phyloP scores from a whole-genome alignment of 768 basidiomycete genomes.

The Terana coerulea region DNA sequence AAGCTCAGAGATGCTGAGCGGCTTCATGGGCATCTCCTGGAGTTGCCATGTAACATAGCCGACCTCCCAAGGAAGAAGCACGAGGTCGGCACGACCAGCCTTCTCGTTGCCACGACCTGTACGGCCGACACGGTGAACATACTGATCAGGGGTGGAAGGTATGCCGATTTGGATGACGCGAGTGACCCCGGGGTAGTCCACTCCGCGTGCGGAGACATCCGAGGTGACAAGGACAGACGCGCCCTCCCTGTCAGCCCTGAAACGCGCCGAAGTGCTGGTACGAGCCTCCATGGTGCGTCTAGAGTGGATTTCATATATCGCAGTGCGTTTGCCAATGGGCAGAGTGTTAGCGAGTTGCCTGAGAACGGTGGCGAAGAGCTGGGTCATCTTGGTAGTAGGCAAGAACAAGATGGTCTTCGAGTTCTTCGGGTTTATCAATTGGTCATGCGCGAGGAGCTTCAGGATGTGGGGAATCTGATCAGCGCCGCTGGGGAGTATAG shows the following conservation, averaged over 20 bases:
- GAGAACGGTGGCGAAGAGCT: slow-evolving; percentile 66
- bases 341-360: slow-evolving; percentile 44
- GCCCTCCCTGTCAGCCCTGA: slow-evolving; percentile 49
- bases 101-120: slow-evolving; percentile 65
- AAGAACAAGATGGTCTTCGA: slow-evolving; percentile 84
- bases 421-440: slow-evolving; percentile 58
- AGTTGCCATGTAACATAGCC: slow-evolving; percentile 63
- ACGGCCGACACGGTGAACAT: slow-evolving; percentile 83
- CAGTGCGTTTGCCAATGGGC: slow-evolving; percentile 48
- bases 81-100: slow-evolving; percentile 69
- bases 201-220: slow-evolving; percentile 84
- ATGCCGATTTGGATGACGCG: slow-evolving; percentile 90
- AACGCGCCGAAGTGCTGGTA: slow-evolving; percentile 50
- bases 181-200: slow-evolving; percentile 87
- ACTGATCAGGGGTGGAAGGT: slow-evolving; percentile 64
- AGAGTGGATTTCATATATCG: slow-evolving; percentile 80
- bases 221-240: slow-evolving; percentile 75
- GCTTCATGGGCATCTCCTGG: slow-evolving; percentile 64
- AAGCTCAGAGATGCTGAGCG: slow-evolving; percentile 47
- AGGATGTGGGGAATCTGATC: slow-evolving; percentile 79
- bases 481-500: slow-evolving; percentile 57
- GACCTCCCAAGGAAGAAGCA: slow-evolving; percentile 77
- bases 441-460: slow-evolving; percentile 83
- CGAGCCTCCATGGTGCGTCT: slow-evolving; percentile 61
- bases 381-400: slow-evolving; percentile 81